These are phyloP conservation scores for Syncephalastrum contaminatum DNA, from an alignment of 371 early-diverging fungal genomes.

Conservation along the genomic window DNA sequence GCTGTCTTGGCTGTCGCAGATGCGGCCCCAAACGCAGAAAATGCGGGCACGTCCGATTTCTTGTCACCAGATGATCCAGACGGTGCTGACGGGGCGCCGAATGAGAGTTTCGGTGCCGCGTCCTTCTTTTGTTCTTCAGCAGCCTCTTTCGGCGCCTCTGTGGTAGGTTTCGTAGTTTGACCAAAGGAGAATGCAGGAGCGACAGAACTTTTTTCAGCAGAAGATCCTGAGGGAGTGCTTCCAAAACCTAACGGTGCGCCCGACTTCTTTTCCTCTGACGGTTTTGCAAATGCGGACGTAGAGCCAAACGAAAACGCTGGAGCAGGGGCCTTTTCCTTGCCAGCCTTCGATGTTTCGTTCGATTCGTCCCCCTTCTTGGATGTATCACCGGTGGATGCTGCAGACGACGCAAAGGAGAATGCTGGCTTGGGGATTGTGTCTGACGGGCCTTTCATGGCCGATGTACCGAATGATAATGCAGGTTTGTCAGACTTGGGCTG, in stretches of 20 bases:
- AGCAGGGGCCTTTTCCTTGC: background rate
- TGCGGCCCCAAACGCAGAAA: background rate
- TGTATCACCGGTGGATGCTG: background rate
- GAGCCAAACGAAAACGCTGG: slow-evolving; percentile 5
- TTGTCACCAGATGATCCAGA: background rate
- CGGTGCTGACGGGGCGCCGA: background rate
- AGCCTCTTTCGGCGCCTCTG: no score
- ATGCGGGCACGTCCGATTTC: slow-evolving; percentile 5
- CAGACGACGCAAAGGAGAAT: slow-evolving; percentile 14
- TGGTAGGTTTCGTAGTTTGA: no score
- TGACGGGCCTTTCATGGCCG: slow-evolving; percentile 6
- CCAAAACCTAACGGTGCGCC: no score
- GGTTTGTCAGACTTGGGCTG: background rate
- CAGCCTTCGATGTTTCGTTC: no score
- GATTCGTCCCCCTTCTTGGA: no score
- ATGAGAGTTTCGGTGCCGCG: no score
- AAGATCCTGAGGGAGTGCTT: no score
- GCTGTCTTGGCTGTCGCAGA: no score
- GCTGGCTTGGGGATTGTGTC: slow-evolving; percentile 3
- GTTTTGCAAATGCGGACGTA: background rate
- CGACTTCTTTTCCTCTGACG: no score
- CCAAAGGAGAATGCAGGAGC: no score
- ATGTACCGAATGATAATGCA: background rate
- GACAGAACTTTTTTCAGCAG: no score
- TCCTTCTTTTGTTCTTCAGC: no score